Conservation (phyloP, 257 asterid genomes). For the Forsythia viridissima region DNA sequence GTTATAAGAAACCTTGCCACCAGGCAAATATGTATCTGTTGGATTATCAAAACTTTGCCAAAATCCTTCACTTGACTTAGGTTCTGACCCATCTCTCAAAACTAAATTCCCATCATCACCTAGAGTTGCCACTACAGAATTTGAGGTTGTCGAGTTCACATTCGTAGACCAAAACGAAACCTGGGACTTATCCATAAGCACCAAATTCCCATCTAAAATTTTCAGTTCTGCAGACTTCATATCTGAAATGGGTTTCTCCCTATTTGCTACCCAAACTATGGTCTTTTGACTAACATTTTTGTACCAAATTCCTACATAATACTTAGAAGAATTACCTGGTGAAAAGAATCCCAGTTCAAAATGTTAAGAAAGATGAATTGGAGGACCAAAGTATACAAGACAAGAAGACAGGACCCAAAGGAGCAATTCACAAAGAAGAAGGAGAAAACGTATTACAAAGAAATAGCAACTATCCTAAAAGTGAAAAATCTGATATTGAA, state of each 20-base stretch:
- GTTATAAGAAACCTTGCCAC: slow-evolving; percentile 53
- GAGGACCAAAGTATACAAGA: too few relatives aligned
- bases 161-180: slow-evolving; percentile 58
- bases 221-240: slow-evolving; percentile 28
- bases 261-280: slow-evolving; percentile 52
- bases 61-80: slow-evolving; percentile 14
- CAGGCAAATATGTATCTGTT: slow-evolving; percentile 71
- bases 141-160: slow-evolving; percentile 27
- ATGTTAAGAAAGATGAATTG: too few relatives aligned
- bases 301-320: slow-evolving; percentile 49
- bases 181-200: slow-evolving; percentile 37
- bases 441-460: too few relatives aligned
- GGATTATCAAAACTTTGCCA: slow-evolving; percentile 77
- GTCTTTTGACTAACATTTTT: slow-evolving; percentile 19
- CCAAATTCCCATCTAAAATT: slow-evolving; percentile 35
- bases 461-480: too few relatives aligned
- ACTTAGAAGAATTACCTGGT: slow-evolving; percentile 32
- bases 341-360: slow-evolving; percentile 48
- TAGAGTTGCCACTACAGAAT: slow-evolving; percentile 52
- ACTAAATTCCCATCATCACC: slow-evolving; percentile 65
- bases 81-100: slow-evolving; percentile 35
- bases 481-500: too few relatives aligned
- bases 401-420: too few relatives aligned
- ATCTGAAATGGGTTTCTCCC: slow-evolving; percentile 35
- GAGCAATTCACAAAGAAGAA: too few relatives aligned